These are phyloP conservation scores for Botrytis galanthina DNA, from an alignment of 2,329 filamentous ascomycete genomes.

Conservation along the genomic window DNA sequence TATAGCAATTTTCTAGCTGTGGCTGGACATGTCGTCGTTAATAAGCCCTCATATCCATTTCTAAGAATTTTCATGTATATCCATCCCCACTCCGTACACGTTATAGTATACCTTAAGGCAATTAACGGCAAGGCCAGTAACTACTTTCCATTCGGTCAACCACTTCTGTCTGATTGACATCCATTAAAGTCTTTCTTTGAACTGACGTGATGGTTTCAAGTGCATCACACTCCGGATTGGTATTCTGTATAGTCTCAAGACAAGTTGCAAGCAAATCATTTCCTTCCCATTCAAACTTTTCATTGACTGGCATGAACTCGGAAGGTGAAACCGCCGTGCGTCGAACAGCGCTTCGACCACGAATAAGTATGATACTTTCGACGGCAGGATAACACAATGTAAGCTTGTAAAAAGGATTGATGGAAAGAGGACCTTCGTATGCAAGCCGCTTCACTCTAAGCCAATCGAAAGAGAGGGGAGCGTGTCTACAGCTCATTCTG, in stretches of 20 bases:
- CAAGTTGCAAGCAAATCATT: background rate
- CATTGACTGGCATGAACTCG: background rate
- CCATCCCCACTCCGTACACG: background rate
- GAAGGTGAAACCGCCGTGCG: background rate
- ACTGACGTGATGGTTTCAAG: background rate
- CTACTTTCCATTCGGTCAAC: background rate
- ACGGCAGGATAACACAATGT: background rate
- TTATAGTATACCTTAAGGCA: background rate
- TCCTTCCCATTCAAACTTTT: slow-evolving; percentile 8
- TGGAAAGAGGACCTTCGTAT: background rate
- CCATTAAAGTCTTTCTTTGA: background rate
- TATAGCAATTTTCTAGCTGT: background rate
- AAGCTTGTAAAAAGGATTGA: slow-evolving; percentile 6
- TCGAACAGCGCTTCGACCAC: background rate
- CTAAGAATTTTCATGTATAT: background rate
- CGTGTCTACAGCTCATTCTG: slow-evolving; percentile 2
- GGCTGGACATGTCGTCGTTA: background rate
- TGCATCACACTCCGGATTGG: background rate
- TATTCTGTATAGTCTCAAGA: background rate
- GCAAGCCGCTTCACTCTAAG: background rate
- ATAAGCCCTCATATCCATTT: background rate
- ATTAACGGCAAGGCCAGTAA: background rate
- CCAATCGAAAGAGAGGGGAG: background rate
- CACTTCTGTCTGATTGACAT: background rate
- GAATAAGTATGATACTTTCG: slow-evolving; percentile 2